A percentile compares a stretch with the other conserved stretches of the same genome.
Conservation (phyloP, 176 grass and related monocot genomes). For the Cymbopogon citratus region DNA sequence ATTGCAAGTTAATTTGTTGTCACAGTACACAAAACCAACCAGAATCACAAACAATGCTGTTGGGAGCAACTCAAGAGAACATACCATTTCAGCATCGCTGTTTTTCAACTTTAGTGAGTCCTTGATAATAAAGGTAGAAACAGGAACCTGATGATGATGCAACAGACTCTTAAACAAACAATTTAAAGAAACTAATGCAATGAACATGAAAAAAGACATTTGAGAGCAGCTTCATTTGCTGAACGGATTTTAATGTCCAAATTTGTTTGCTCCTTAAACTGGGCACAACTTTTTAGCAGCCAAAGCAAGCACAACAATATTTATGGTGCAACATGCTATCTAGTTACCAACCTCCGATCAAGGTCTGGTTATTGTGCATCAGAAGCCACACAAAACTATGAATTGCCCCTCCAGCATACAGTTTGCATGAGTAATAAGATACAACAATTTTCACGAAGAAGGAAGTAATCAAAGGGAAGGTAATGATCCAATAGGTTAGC, state of each 20-base stretch:
- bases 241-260: not conserved
- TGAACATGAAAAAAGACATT: not conserved
- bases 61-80: constrained; percentile 27
- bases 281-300: not conserved
- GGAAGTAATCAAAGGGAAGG: not conserved
- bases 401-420: not conserved
- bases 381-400: not conserved
- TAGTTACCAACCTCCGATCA: not conserved
- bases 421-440: not conserved
- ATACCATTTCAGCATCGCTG: constrained; percentile 72
- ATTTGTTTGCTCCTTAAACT: not conserved
- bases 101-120: constrained; percentile 86
- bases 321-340: not conserved
- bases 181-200: not conserved
- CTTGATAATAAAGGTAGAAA: constrained; percentile 70
- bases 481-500: not conserved
- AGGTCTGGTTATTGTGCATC: not conserved
- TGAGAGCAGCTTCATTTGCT: not conserved
- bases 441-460: not conserved
- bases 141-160: constrained; percentile 54
- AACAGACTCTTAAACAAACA: constrained; percentile 1
- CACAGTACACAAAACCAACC: not conserved
- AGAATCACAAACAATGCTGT: not conserved
- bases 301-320: not conserved
- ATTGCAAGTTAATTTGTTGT: not conserved